A percentile compares a stretch with the other conserved stretches of the same genome.
Conservation (phyloP, 805 yeast species). For the Teunomyces atbi region DNA sequence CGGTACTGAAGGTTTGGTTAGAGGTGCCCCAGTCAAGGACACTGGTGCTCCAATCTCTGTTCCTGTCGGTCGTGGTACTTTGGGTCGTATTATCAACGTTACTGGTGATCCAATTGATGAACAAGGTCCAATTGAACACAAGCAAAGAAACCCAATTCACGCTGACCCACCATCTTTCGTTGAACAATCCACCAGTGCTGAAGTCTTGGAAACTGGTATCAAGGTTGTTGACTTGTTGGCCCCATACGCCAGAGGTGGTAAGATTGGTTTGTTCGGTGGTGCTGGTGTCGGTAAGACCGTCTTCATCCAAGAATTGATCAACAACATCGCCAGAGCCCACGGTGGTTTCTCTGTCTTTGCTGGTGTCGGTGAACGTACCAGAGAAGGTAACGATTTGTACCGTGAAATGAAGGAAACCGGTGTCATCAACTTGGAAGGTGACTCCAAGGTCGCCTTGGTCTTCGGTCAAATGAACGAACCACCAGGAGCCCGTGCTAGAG, state of each 20-base stretch:
- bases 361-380: constrained; percentile 99
- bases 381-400: constrained; percentile 99
- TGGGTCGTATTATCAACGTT: constrained; percentile 98
- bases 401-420: constrained; percentile 99
- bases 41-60: constrained; percentile 98
- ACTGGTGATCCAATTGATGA: constrained; percentile 99
- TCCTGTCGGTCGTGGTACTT: constrained; percentile 98
- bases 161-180: constrained; percentile 96
- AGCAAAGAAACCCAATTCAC: constrained; percentile 95
- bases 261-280: constrained; percentile 99
- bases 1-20: constrained; percentile 99
- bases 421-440: constrained; percentile 99
- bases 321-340: constrained; percentile 99
- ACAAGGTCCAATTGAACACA: constrained; percentile 96
- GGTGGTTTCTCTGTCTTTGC: constrained; percentile 99
- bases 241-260: constrained; percentile 99
- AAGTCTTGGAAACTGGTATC: constrained; percentile 98
- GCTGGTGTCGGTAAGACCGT: constrained; percentile 99
- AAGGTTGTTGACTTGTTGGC: constrained; percentile 99
- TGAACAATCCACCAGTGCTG: constrained; percentile 97
- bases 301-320: constrained; percentile 98
- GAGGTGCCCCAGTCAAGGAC: constrained; percentile 90
- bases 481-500: constrained; percentile 99
- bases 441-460: constrained; percentile 98
- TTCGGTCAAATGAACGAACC: constrained; percentile 99